A percentile compares a stretch with the other conserved stretches of the same genome.
These are phyloP conservation scores for Coemansia sp. DNA, from an alignment of 192 early-diverging fungal species.

Conservation along the genomic window DNA sequence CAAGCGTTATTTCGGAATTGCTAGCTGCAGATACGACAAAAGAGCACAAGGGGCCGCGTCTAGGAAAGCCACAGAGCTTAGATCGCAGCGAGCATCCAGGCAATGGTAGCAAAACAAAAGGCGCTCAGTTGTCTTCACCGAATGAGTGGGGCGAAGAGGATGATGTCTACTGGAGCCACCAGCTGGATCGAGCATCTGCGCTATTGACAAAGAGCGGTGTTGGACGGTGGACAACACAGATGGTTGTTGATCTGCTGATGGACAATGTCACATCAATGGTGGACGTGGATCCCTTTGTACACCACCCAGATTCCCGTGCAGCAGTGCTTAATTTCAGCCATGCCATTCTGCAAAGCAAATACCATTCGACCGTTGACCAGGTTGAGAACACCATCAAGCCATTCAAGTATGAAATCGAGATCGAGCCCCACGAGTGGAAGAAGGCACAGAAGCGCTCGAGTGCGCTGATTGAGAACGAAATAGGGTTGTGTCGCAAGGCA, in stretches of 20 bases:
- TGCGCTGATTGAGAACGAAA: constrained; percentile 72
- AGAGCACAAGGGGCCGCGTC: constrained; percentile 44
- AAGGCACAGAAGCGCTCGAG: constrained; percentile 84
- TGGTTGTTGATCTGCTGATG: constrained; percentile 86
- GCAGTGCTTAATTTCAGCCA: constrained; percentile 82
- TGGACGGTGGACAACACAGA: constrained; percentile 87
- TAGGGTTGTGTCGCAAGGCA: constrained; percentile 73
- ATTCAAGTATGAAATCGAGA: constrained; percentile 97
- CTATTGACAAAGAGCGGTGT: constrained; percentile 93
- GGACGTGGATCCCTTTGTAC: constrained; percentile 77
- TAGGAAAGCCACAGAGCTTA: constrained; percentile 12
- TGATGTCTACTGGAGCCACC: constrained; percentile 77
- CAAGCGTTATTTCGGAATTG: constrained; percentile 39
- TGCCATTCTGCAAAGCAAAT: constrained; percentile 83
- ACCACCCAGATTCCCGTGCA: constrained; percentile 78
- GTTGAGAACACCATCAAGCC: constrained; percentile 99
- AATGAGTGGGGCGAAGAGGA: constrained; percentile 46
- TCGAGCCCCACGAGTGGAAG: constrained; percentile 87
- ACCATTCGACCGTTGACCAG: constrained; percentile 89
- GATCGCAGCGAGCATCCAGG: neutral
- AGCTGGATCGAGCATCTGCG: constrained; percentile 79
- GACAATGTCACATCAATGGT: constrained; percentile 79
- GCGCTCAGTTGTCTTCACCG: neutral
- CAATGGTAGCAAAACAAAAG: constrained; percentile 4
- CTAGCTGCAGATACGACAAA: constrained; percentile 42